Base-by-base conservation (phyloP, 768 basidiomycete species). In the Phanerochaete sordida region DNA sequence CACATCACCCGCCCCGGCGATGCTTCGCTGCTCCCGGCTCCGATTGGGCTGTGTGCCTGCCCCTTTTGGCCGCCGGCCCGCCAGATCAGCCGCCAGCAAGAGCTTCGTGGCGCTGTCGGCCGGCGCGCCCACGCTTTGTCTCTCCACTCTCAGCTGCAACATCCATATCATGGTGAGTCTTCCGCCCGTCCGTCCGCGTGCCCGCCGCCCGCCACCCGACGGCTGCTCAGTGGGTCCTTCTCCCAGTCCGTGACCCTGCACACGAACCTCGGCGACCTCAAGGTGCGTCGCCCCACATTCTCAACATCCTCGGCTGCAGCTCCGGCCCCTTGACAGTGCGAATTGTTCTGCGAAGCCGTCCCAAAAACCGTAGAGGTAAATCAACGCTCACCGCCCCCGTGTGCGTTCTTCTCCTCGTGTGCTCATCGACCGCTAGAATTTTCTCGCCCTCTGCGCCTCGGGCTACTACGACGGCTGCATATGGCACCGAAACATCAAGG, bases 291-390 rank as follows among this genome's bases (percentile, higher is more conserved):
- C 57, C 27, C 47, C 24, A n/a, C 26, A 12, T 28, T 27, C 30
- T 30, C 50, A 33, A 13, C 31, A 1, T 31, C 16, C 50, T 30
- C 30, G 23, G 12, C 30, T 6, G 11, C 30, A n/a, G 16, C 50
- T 51, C 27, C 49, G 19, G 4, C 39, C 8, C 8, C 8, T 43
- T 43, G 26, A 49, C 28, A 98, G 95, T 86, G 98, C 62, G 97
- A 99, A 75, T 72, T 99, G 13, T 98, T 98, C 76, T 98, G 97
- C 72, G 97, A 99, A 75, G 88, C 96, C 6, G 91, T 94, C 21
- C 97, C 97, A 24, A 93, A 94, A 73, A 81, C 95, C 12, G 93
- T 95, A 65, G 96, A 99, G 80, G 95, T 94, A 63, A 24, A 2
- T 31, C 33, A 31, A 52, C 30, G 51, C 35, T 31, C 51, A 52